These are phyloP conservation scores for Casuarina cunninghamiana DNA, from an alignment of 306 rosid genomes.

Conservation along the genomic window DNA sequence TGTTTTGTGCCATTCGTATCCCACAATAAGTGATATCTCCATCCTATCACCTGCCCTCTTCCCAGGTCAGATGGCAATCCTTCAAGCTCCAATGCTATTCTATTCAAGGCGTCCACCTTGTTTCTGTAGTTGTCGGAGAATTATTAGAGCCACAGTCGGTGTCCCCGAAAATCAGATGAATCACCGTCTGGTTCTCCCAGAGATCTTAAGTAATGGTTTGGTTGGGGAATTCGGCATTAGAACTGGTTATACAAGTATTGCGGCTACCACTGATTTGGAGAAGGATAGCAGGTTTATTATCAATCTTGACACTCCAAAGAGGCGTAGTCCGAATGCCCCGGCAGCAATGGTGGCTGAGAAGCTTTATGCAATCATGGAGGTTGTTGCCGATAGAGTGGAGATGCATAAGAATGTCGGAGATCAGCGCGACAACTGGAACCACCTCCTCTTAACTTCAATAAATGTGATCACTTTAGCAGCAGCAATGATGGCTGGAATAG, in stretches of 20 bases:
- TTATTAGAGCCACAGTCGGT: constrained; percentile 32
- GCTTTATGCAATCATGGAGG: constrained; percentile 59
- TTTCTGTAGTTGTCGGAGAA: constrained; percentile 14
- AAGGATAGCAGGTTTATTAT: constrained; percentile 6
- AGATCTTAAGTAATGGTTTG: constrained; percentile 29
- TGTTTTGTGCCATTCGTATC: neutral
- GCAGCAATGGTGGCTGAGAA: constrained; percentile 33
- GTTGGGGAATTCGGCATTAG: constrained; percentile 38
- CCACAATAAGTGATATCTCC: too few relatives aligned
- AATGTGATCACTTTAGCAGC: constrained; percentile 72
- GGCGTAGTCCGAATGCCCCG: neutral
- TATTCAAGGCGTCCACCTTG: constrained; percentile 23
- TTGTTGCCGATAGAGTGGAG: constrained; percentile 66
- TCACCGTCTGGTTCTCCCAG: constrained; percentile 29
- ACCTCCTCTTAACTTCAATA: constrained; percentile 52
- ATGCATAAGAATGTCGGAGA: constrained; percentile 68
- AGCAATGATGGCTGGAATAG: constrained; percentile 61
- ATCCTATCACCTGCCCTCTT: too few relatives aligned
- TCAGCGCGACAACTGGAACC: constrained; percentile 87
- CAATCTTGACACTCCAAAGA: neutral
- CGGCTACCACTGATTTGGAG: constrained; percentile 5
- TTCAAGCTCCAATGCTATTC: constrained; percentile 21
- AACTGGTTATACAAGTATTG: constrained; percentile 18
- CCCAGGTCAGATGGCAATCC: constrained; percentile 34
- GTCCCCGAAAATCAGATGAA: constrained; percentile 28